Conservation (phyloP, 202 grass and related monocot species). For the Digitaria exilis region DNA sequence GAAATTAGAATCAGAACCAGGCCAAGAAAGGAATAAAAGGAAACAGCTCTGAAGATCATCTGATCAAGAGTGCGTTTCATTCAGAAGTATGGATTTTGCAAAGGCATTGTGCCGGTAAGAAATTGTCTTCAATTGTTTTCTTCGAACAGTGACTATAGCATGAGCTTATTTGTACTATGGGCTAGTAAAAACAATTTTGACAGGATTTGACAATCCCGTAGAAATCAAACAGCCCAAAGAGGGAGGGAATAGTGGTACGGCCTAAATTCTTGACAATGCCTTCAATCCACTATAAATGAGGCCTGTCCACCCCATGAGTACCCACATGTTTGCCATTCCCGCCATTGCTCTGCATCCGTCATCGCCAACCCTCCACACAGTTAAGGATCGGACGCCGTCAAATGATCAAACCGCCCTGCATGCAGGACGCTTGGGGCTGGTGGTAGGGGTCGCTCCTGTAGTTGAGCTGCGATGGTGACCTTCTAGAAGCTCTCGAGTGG, state of each 20-base stretch:
- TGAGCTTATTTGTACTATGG: neutral
- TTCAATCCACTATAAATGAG: constrained; percentile 4
- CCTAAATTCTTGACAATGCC: neutral
- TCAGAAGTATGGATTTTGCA: neutral
- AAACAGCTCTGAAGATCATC: neutral
- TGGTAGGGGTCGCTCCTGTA: neutral
- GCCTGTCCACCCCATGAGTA: neutral
- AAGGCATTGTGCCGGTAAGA: neutral
- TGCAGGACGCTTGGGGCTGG: neutral
- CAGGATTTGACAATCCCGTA: neutral
- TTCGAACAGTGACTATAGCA: neutral
- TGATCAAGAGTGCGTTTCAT: neutral
- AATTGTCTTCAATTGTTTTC: neutral
- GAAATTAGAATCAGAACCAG: neutral
- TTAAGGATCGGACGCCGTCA: neutral
- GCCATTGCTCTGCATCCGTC: neutral
- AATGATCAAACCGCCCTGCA: neutral
- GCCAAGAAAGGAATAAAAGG: neutral
- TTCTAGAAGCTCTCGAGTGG: constrained; percentile 1
- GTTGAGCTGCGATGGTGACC: neutral
- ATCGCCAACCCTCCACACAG: neutral
- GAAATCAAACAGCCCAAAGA: neutral
- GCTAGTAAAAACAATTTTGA: neutral
- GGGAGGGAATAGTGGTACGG: neutral
- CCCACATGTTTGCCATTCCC: neutral